Evolutionary conservation across 2,329 filamentous ascomycete genomes (phyloP).

Genomic region (Exophiala viscosa): DNA sequence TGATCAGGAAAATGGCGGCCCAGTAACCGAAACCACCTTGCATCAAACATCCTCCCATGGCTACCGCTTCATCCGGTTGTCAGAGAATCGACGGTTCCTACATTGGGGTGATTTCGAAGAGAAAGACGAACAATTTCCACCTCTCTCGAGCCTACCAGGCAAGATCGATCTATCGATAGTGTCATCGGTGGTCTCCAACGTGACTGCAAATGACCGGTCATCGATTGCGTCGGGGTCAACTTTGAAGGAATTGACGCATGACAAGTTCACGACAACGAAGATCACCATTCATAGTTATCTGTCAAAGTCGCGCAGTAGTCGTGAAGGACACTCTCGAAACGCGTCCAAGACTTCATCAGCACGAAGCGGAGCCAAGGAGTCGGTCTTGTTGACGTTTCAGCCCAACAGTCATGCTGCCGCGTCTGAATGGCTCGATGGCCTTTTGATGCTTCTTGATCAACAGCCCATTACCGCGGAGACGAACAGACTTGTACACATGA

Average conservation of each 20-base stretch:
- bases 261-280: conserved; percentile 62
- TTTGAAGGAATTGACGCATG: conserved; percentile 29
- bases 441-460: conserved; percentile 92
- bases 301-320: conserved; percentile 31
- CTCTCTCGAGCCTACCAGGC: conserved; percentile 15
- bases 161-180: conserved; percentile 77
- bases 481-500: conserved; percentile 78
- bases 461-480: conserved; percentile 96
- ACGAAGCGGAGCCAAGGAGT: conserved; percentile 54
- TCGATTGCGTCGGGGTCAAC: conserved; percentile 21
- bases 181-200: conserved; percentile 90
- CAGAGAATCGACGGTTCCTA: conserved; percentile 83
- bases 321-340: conserved; percentile 32
- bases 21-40: conserved; percentile 36
- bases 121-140: conserved; percentile 60
- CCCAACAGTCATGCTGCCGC: conserved; percentile 77
- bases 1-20: conserved; percentile 36
- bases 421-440: conserved; percentile 92
- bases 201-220: conserved; percentile 55
- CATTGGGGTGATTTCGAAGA: conserved; percentile 83
- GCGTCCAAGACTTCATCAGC: conserved; percentile 29
- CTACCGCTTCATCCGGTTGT: conserved; percentile 83
- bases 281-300: conserved; percentile 83
- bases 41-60: conserved; percentile 46
- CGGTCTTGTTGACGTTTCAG: conserved; percentile 75